Evolutionary conservation across 2,329 filamentous ascomycete species (phyloP), one percentile per base, ranked within the genome.

Genomic region (Botrytis byssoidea): DNA sequence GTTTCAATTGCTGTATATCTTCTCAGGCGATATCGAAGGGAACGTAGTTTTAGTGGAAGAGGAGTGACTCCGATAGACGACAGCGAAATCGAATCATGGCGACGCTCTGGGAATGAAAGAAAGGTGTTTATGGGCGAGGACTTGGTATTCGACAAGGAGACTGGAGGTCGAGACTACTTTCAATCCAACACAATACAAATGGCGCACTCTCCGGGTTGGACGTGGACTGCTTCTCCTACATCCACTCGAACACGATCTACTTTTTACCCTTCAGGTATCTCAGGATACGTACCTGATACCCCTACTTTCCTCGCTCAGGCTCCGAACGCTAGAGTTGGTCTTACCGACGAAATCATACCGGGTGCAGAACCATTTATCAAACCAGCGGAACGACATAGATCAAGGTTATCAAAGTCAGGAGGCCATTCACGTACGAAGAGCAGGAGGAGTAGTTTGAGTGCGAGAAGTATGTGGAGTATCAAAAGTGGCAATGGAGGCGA

Each of bases 11-110:
- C 73, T 29, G 42, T 77, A 35, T 79, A 77, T 48, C 76, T 80
- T 51, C 20, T 75, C 44, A 69, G 66, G 25, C 79, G 77, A 12
- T 79, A 77, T 73, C 75, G 74, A 14, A 73, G 63, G 71, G 72
- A 76, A 40, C 81, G 81, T 48, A 76, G 80, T 20, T 83, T 89
- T 72, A 84, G 88, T 76, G 83, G 84, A 69, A 83, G 89, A 69
- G 88, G 87, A 66, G 87, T 88, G 63, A 88, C 88, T 0, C 89
- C 89, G 20, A 90, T 91, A 74, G 85, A 87, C 75, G 89, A 91
- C 77, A 88, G 90, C 74, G 89, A 91, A 79, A 91, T 91, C 74
- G 88, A 88, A 77, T 89, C 88, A 6, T 91, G 89, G 89, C 57
- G 83, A 80, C 70, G 73, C n/a, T 77, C 75, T 40, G 75, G 63